Evolutionary conservation across 2,329 filamentous ascomycete species (phyloP), one percentile per base, ranked within the genome.

Genomic region (Dothistroma septosporum): DNA sequence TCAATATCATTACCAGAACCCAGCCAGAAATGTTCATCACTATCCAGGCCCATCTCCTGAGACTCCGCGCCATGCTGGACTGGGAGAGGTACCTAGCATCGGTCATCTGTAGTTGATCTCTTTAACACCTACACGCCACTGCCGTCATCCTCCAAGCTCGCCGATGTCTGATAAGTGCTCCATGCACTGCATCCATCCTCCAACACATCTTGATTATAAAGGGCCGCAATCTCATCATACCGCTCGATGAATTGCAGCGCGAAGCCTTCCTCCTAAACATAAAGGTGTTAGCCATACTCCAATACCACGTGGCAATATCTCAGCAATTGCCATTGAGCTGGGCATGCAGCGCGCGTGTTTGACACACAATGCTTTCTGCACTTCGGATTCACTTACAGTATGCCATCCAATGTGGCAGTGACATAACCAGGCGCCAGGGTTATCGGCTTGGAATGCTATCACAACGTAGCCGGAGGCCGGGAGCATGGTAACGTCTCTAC

Each of bases 331-430:
- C 16, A 2, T 16, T 2, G 35, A 37, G 35, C 35, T 11, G 11
- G 35, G 9, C 11, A 37, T 37, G 35, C 35, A 11, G 35, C 35
- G 35, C 35, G 35, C 35, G 4, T 11, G 11, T 11, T 16, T 14
- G 19, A 31, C 47, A 19, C 5, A n/a, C 12, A n/a, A 22, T 31
- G 47, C 24, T 14, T 19, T n/a, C 1, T 11, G 12, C 6, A 11
- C 24, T 49, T 49, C 12, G 24, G 47, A 22, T 22, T 31, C 1
- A 53, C 35, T 37, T 37, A 37, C 64, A 2, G 67, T 68, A 48
- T 73, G 71, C 71, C 70, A 72, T 1, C 66, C 72, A 47, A 73
- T 72, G 50, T 73, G 69, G 24, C 69, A 68, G 33, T 66, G 61
- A 31, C 62, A 65, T 16, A 71, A 55, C 73, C 72, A 75, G 3